Base-by-base conservation (phyloP, 345 rosid species). In the Atalantia buxifolia region DNA sequence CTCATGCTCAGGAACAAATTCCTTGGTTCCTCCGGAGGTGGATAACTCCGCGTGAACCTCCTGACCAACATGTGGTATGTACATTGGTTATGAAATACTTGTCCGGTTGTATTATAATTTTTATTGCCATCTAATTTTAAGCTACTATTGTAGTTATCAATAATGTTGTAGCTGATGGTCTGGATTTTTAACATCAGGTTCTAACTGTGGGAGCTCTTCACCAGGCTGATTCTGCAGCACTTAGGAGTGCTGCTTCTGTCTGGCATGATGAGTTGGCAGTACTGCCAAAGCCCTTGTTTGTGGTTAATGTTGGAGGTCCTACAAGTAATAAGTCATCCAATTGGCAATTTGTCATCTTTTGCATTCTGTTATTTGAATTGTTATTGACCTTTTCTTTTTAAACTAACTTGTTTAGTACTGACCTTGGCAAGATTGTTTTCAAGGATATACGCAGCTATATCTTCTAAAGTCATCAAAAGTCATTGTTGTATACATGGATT, bases 251-350 rank as follows among this genome's bases (percentile, higher is more conserved):
- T 81, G 88, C 92, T 77, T 85, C 85, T 80, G 78, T 69, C 66
- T 95, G 98, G 98, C 92, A 87, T 78, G 87, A 92, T 68, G 84
- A 86, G 82, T 84, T 95, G 76, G 89, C 91, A 73, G 78, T 82
- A 10, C 90, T 94, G 64, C 83, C 90, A 22, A 95, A 87, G 83
- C 99, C 99, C 28, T 90, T 95, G 80, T 91, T 95, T 74, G 95
- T 91, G 53, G 95, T 95, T 78, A 94, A 94, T 81, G 82, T 95
- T 82, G 99, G 99, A 81, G 97, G 99, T 63, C 97, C 99, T 81
- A 83, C 97, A 78, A 81, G 99, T 95, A 88, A 84, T 81, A 50
- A 53, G 81, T 75, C 22, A 67, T 84, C 53, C 78, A 57, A 48
- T 74, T 13, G 62, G 75, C 69, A 78, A 27, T 45, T 67, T 60